phyloP scores from a whole-genome alignment of 768 basidiomycete genomes.

The Termitomyces sp. region DNA sequence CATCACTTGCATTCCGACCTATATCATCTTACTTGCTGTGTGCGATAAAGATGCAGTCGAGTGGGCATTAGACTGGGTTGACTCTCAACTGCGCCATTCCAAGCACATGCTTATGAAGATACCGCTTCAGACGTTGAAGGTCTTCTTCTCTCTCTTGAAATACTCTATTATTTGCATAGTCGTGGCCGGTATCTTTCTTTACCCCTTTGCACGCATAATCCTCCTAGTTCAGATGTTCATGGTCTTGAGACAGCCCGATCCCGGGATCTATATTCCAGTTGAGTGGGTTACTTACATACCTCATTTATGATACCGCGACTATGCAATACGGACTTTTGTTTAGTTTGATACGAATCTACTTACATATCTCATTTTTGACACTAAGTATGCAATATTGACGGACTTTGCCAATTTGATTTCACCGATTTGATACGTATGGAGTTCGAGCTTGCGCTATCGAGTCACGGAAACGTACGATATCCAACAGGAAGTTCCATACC shows the following conservation, averaged over 20 bases:
- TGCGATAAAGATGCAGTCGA: not conserved
- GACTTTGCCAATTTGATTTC: too few relatives aligned
- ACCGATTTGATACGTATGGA: too few relatives aligned
- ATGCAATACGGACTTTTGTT: too few relatives aligned
- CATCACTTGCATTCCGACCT: not conserved
- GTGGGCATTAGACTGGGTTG: not conserved
- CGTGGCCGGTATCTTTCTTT: not conserved
- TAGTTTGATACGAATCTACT: too few relatives aligned
- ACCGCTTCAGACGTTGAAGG: not conserved
- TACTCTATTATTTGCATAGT: not conserved
- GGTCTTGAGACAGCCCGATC: not conserved
- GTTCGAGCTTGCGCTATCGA: too few relatives aligned
- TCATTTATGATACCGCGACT: constrained; percentile 2
- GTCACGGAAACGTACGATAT: too few relatives aligned
- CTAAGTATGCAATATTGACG: too few relatives aligned
- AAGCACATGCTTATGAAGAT: not conserved
- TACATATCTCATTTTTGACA: too few relatives aligned
- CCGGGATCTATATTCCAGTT: not conserved
- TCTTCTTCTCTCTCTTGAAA: not conserved
- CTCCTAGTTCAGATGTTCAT: not conserved
- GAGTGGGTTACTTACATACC: constrained; percentile 4
- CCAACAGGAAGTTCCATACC: too few relatives aligned
- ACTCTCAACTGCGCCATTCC: not conserved
- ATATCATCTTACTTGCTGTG: not conserved
- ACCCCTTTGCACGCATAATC: not conserved